Base-by-base conservation (phyloP, 139 green algal species). In the Deuterostichococcus epilithicus region DNA sequence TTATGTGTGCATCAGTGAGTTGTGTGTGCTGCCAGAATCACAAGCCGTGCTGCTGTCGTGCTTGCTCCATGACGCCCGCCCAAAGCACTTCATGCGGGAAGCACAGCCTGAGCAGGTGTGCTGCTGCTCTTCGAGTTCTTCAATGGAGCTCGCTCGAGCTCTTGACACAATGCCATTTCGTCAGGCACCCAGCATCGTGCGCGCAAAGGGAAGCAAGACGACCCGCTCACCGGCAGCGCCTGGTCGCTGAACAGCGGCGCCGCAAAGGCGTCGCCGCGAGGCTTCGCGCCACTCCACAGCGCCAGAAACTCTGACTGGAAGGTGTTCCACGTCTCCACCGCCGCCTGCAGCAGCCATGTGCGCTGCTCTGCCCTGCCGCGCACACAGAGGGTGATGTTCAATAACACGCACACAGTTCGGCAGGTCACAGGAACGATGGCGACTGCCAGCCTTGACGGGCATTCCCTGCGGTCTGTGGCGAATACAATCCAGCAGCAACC, bases 221-320 rank as follows among this genome's bases (percentile, higher is more conserved):
- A 73, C 30, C 34, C 35, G 6, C 28, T 67, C 36, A 67, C 39
- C 35, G 15, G 26, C 34, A 70, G 30, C 65, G 37, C 26, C 65
- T 70, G 30, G 8, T 13, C 65, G 65, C 5, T 70, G 65, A 91
- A 86, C 59, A 95, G 52, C 2, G 38, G 39, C 0, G 52, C 78
- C 0, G 84, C 77, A 69, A 78, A 90, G 2, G 87, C 76, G 32
- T 91, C 89, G 8, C 87, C 87, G 8, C 60, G 22, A 26, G 32
- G 39, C 77, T 76, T 5, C 83, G 68, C 60, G 72, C 39, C 20
- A 42, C 68, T 33, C 84, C 94, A 98, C 47, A 96, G 84, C 32
- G 73, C 71, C 36, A 81, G 1, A 70, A 98, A 98, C 68, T 85
- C 73, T 30, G 25, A 3, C 13, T 15, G n/a, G 72, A 97, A 97